Evolutionary conservation across 805 yeast species (phyloP).

Genomic region (Saccharomycopsis sp.): DNA sequence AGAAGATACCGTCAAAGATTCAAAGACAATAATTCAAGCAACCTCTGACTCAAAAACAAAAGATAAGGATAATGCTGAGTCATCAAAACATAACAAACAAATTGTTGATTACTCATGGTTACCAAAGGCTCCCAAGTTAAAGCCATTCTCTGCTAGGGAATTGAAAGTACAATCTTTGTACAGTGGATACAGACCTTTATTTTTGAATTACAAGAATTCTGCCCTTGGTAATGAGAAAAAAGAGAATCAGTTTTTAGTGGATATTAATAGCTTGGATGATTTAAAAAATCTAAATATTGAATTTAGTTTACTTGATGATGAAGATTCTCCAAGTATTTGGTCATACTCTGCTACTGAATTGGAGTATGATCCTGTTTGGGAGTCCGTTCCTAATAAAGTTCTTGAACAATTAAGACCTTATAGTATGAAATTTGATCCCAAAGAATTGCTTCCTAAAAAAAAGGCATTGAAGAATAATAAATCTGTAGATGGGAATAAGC

Average conservation of each 20-base stretch:
- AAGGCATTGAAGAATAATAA: not conserved
- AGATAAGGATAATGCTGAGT: not conserved
- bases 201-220: conserved; percentile 7
- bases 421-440: not conserved
- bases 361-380: conserved; percentile 17
- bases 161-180: conserved; percentile 11
- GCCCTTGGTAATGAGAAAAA: not conserved
- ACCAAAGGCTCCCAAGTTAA: conserved; percentile 18
- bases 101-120: conserved; percentile 12
- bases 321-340: conserved; percentile 11
- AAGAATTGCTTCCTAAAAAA: not conserved
- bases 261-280: no score
- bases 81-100: not conserved
- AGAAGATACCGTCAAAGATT: not conserved
- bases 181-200: conserved; percentile 17
- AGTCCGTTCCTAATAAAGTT: conserved; percentile 13
- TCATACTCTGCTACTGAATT: conserved; percentile 15
- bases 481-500: not conserved
- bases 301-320: not conserved
- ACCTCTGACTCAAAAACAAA: no score
- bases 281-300: no score
- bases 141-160: conserved; percentile 7
- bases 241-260: conserved; percentile 1
- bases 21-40: not conserved
- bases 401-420: conserved; percentile 10